Evolutionary conservation across 148 eudicot genomes (phyloP), one percentile per base, ranked within the genome.

Genomic region (Diospyros kaki): DNA sequence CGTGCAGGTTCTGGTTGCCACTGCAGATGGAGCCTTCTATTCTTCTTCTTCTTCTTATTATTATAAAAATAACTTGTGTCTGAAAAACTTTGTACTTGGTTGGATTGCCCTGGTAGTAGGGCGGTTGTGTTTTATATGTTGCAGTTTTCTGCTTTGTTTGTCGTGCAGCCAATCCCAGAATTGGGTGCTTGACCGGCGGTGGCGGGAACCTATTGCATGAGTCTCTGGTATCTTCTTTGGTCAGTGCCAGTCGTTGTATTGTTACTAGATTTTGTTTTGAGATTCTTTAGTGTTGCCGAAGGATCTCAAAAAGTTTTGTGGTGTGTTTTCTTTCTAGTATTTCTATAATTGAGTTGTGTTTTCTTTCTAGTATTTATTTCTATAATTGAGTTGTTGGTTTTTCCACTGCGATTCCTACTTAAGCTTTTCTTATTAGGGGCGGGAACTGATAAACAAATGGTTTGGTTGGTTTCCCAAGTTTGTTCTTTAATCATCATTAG

Each of bases 131-230:
- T 75, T 52, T 51, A 60, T 60, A n/a, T 41, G 63, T 58, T 56
- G 17, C 55, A 52, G 71, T 66, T 40, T 46, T 54, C 59, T 81
- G 72, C 68, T 55, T 6, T 66, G 77, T 73, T 67, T 79, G 71
- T 69, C 46, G 4, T 9, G 60, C 44, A 64, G 66, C 75, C 70
- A 53, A 44, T 81, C 62, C 59, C 81, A 81, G 76, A 81, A 81
- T 59, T 81, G 84, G 84, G 81, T 81, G 71, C 84, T 81, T 17
- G 84, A 81, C 67, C 62, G 84, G 65, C 84, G 84, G 75, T 81
- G 84, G 81, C 84, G 69, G 28, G 56, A 71, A 52, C 52, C 72
- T 74, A 42, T 64, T 14, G 43, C 44, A 1, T 43, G 9, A 54
- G 71, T 54, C 40, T 1, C 46, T n/a, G 42, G 13, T 72, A 7